Percentiles rank a stretch among this genome's conserved stretches.
These are phyloP conservation scores for Trametes sp. DNA, from an alignment of 1,284 basidiomycete species.

Conservation along the genomic window DNA sequence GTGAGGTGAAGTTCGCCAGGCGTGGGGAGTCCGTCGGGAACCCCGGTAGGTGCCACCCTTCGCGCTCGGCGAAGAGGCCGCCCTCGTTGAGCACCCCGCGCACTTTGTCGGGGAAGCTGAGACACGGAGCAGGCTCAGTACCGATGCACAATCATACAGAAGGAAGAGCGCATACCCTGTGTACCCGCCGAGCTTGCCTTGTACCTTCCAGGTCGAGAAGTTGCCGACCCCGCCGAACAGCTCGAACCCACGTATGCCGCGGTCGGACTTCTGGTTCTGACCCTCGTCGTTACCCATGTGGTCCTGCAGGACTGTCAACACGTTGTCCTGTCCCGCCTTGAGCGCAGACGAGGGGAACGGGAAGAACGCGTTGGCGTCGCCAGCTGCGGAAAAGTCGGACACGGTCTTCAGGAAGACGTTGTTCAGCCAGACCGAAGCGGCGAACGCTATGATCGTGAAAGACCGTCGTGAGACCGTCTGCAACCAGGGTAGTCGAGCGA, in stretches of 20 bases:
- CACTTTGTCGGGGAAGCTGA: conserved; percentile 71
- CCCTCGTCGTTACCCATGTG: conserved; percentile 80
- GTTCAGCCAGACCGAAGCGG: conserved; percentile 84
- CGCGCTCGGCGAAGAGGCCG: conserved; percentile 78
- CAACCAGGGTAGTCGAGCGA: background rate
- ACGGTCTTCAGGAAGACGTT: conserved; percentile 74
- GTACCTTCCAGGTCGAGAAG: conserved; percentile 79
- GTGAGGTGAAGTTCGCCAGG: conserved; percentile 58
- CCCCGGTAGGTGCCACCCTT: conserved; percentile 84
- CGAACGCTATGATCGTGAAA: conserved; percentile 58
- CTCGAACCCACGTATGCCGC: conserved; percentile 79
- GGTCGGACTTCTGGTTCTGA: conserved; percentile 68
- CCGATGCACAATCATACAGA: background rate
- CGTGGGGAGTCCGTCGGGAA: conserved; percentile 55
- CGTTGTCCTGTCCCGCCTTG: conserved; percentile 62
- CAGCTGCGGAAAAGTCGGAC: conserved; percentile 61
- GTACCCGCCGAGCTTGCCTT: conserved; percentile 84
- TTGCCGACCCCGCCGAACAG: conserved; percentile 56
- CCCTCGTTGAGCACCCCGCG: conserved; percentile 82
- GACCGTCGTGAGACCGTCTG: background rate
- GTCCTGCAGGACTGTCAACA: conserved; percentile 82
- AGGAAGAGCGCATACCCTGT: conserved; percentile 52
- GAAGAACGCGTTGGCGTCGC: conserved; percentile 71
- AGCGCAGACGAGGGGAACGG: conserved; percentile 65
- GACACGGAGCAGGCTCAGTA: background rate